Evolutionary conservation across 306 rosid genomes (phyloP), one percentile per base, ranked within the genome.

Genomic region (Prinsepia uniflora): DNA sequence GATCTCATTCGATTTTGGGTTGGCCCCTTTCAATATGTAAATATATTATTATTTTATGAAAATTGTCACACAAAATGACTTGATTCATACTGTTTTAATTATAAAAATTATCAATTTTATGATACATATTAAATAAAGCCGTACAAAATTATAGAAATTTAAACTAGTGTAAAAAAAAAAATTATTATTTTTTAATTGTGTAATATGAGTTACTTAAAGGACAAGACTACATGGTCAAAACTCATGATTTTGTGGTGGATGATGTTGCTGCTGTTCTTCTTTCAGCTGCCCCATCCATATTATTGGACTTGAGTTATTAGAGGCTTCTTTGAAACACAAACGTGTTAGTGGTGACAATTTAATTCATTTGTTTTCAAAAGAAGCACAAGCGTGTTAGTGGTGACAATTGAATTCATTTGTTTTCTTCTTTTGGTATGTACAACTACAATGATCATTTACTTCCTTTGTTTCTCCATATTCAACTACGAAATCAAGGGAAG

Each of bases 161-260:
- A 30, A 30, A 30, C 4, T 30, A 30, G 3, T 1, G 13, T 57
- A 61, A 2, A 39, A 17, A 1, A 39, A 15, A 0, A 8, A 14
- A 36, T 7, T 39, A 4, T 2, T 8, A 4, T 17, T 17, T 17
- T 17, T 57, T 39, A 6, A 30, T 12, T 40, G 7, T 61, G 4
- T 39, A 46, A 61, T 61, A 30, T 8, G 17, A 17, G 7, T 65
- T 22, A 30, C 71, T 47, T 66, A 30, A 66, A 7, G 57, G 30
- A 66, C 57, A 66, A 17, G 57, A 30, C 24, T 22, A 19, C 45
- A 30, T 66, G 58, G 54, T 66, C 43, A 47, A 66, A 47, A 8
- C 45, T 17, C 43, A 24, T 47, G 45, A 24, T 66, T 45, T 22
- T 11, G 36, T 47, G 13, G 43, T 66, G 47, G 58, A 17, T 61